Base-by-base conservation (phyloP, 2,329 filamentous ascomycete genomes). In the Teratosphaeria epicoccoides region DNA sequence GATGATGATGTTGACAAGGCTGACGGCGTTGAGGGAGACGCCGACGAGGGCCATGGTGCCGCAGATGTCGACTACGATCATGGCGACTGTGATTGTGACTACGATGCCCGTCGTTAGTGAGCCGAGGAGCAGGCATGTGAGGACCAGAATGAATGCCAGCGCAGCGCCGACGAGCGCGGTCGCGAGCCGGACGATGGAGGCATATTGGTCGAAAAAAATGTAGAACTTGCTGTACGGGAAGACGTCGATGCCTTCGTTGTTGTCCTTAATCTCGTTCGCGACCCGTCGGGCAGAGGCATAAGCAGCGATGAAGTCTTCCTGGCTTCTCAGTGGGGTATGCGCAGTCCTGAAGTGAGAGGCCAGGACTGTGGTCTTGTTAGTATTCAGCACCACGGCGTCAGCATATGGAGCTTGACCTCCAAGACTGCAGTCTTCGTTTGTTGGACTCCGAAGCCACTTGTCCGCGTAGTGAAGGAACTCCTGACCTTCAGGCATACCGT, bases 161-260 rank as follows among this genome's bases (percentile, higher is more conserved):
- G 89, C 91, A 3, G 87, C 85, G 40, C 85, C 85, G 25, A 98
- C 79, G 1, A 98, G 80, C 0, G 84, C 81, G 0, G 79, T 84
- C 0, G 91, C 90, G 3, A 97, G 77, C 10, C 79, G 77, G 20
- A 95, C 82, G 55, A 98, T 97, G 52, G 80, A 81, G 5, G 88
- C 79, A 65, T 98, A 98, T 67, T 97, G 93, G 66, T 98, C 93
- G 67, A 98, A 98, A 79, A 97, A 98, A 67, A 98, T 90, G 73
- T 98, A 98, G 68, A 95, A 95, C 55, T 96, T 84, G 60, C 88
- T 94, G 73, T 98, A 98, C 0, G 93, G 88, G 76, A 98, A 98
- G 2, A 98, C 84, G 23, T 93, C 83, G 22, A 87, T 81, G 4
- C 83, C 80, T 1, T 88, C 88, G 4, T 89, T 90, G 49, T 78